A percentile compares a stretch with the other conserved stretches of the same genome.
These are phyloP conservation scores for Epicoccum nigrum DNA, from an alignment of 2,329 filamentous ascomycete genomes.

Conservation along the genomic window DNA sequence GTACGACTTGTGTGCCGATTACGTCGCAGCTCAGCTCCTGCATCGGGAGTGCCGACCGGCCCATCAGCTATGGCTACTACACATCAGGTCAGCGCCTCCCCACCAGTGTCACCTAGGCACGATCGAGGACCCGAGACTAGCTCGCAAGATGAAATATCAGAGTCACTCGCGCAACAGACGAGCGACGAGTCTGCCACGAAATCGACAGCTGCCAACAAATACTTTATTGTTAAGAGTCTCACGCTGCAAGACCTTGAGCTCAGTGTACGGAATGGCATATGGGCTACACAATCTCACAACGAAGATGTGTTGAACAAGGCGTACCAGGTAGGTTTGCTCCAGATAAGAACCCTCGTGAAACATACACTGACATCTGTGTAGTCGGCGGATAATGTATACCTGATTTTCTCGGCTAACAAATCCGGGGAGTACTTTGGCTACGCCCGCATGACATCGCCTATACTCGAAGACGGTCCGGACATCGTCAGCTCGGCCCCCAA, in stretches of 20 bases:
- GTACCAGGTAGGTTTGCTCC: constrained; percentile 67
- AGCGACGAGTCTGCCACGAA: constrained; percentile 17
- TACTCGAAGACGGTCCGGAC: constrained; percentile 71
- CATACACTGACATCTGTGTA: constrained; percentile 48
- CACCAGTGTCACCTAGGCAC: constrained; percentile 34
- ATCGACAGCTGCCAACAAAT: constrained; percentile 69
- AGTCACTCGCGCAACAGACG: constrained; percentile 17
- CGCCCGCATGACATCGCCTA: constrained; percentile 84
- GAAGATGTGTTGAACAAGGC: constrained; percentile 83
- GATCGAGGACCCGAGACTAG: constrained; percentile 17
- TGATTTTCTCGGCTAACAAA: constrained; percentile 96
- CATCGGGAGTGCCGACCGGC: constrained; percentile 60
- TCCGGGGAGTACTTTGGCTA: constrained; percentile 97
- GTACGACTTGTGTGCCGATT: constrained; percentile 85
- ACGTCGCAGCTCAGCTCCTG: constrained; percentile 61
- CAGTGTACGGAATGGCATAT: constrained; percentile 85
- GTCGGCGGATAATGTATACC: constrained; percentile 81
- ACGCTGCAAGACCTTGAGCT: constrained; percentile 88
- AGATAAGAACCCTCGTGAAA: too few relatives aligned
- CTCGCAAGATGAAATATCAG: constrained; percentile 14
- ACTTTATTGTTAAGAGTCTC: constrained; percentile 91
- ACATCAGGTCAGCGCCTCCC: constrained; percentile 31
- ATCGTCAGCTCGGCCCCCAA: constrained; percentile 62
- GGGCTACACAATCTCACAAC: constrained; percentile 95
- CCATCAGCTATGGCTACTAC: constrained; percentile 55